phyloP scores from a whole-genome alignment of 352 stramenopile genomes.

The Phytopythium aichiense region DNA sequence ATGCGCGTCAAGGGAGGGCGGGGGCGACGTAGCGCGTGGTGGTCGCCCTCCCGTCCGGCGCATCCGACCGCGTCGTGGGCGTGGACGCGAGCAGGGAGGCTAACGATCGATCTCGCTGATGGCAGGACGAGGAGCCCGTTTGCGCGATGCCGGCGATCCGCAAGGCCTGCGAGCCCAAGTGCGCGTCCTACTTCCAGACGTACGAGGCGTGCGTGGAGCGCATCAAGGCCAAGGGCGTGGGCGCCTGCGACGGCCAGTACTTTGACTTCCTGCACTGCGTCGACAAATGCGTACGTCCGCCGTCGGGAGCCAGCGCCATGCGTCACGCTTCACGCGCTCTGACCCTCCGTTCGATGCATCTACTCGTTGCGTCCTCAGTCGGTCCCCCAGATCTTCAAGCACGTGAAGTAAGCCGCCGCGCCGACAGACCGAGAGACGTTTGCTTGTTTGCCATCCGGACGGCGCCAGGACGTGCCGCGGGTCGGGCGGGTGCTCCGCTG shows the following conservation, averaged over 20 bases:
- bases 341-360: neutral
- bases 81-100: neutral
- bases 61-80: neutral
- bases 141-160: slow-evolving; percentile 92
- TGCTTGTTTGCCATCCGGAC: too few relatives aligned
- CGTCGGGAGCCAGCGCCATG: too few relatives aligned
- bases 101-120: neutral
- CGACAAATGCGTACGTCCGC: slow-evolving; percentile 89
- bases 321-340: neutral
- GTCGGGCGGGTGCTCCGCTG: too few relatives aligned
- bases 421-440: neutral
- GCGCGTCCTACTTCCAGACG: slow-evolving; percentile 74
- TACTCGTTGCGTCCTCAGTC: slow-evolving; percentile 29
- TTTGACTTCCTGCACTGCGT: slow-evolving; percentile 95
- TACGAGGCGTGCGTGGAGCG: slow-evolving; percentile 92
- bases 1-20: neutral
- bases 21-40: too few relatives aligned
- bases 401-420: slow-evolving; percentile 82
- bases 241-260: slow-evolving; percentile 94
- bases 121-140: slow-evolving; percentile 82
- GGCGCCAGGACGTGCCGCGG: too few relatives aligned
- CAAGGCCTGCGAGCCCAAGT: slow-evolving; percentile 91
- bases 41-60: too few relatives aligned
- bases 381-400: slow-evolving; percentile 94
- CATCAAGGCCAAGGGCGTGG: slow-evolving; percentile 89